These are phyloP conservation scores for Dactylis glomerata DNA, from an alignment of 176 grass and related monocot species.

Conservation along the genomic window DNA sequence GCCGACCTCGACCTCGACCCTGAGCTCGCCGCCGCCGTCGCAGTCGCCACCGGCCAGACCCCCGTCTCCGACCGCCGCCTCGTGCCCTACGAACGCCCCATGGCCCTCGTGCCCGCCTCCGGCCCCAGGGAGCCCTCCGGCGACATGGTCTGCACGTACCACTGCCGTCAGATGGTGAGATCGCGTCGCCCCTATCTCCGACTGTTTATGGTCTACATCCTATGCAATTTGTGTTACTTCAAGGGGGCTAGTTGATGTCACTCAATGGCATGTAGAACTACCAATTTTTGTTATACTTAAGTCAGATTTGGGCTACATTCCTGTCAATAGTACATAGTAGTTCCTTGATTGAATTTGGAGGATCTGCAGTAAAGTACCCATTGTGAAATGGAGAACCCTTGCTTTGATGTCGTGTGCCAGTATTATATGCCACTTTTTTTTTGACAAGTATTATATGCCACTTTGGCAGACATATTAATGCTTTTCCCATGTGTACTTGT, in stretches of 20 bases:
- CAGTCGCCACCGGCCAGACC: conserved; percentile 24
- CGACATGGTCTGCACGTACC: conserved; percentile 86
- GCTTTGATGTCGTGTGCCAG: neutral
- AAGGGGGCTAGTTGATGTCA: neutral
- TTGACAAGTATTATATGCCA: neutral
- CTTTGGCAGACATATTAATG: neutral
- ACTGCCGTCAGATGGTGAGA: conserved; percentile 99
- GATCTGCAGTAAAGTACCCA: neutral
- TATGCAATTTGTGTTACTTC: neutral
- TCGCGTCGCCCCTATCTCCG: neutral
- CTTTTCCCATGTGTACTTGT: conserved; percentile 14
- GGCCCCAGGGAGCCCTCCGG: conserved; percentile 35
- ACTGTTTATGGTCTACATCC: neutral
- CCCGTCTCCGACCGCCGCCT: conserved; percentile 84
- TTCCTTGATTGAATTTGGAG: conserved; percentile 3
- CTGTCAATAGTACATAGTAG: neutral
- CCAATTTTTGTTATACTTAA: neutral
- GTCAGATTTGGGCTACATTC: neutral
- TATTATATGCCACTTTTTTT: neutral
- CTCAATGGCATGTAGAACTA: neutral
- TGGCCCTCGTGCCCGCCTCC: conserved; percentile 24
- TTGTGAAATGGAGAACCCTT: neutral
- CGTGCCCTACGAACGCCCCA: conserved; percentile 59
- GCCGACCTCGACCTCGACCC: neutral
- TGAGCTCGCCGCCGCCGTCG: neutral